phyloP scores from a whole-genome alignment of 2,329 filamentous ascomycete species.

The Oidium heveae region DNA sequence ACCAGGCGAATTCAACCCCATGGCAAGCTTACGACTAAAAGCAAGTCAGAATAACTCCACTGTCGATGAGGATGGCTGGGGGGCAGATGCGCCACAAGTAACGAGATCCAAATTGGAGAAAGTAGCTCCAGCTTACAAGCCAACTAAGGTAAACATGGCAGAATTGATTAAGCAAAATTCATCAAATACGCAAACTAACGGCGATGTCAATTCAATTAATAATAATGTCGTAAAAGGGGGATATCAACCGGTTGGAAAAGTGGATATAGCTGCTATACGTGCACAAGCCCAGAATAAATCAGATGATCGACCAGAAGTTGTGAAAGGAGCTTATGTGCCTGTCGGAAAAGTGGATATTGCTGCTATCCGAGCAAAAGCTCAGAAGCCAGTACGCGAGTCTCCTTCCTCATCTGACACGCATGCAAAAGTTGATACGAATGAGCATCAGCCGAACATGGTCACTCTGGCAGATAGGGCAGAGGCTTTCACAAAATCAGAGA shows the following conservation, averaged over 20 bases:
- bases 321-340: constrained; percentile 87
- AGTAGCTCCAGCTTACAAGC: constrained; percentile 77
- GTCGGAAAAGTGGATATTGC: constrained; percentile 94
- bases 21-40: constrained; percentile 37
- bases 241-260: constrained; percentile 87
- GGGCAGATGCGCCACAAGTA: constrained; percentile 73
- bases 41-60: constrained; percentile 24
- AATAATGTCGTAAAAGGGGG: constrained; percentile 54
- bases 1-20: constrained; percentile 34
- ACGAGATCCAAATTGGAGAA: constrained; percentile 74
- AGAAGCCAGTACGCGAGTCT: constrained; percentile 26
- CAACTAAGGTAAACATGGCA: constrained; percentile 83
- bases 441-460: constrained; percentile 20
- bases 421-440: constrained; percentile 16
- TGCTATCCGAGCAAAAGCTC: constrained; percentile 65
- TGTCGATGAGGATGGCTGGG: constrained; percentile 78
- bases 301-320: constrained; percentile 59
- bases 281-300: constrained; percentile 40
- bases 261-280: constrained; percentile 85
- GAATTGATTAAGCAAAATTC: constrained; percentile 51
- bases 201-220: constrained; percentile 20
- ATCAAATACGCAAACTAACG: constrained; percentile 34
- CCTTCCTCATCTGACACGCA: constrained; percentile 18
- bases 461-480: constrained; percentile 52
- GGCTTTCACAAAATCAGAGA: constrained; percentile 50